Conservation (phyloP, 2,329 filamentous ascomycete genomes). For the Didymella keratinophila region DNA sequence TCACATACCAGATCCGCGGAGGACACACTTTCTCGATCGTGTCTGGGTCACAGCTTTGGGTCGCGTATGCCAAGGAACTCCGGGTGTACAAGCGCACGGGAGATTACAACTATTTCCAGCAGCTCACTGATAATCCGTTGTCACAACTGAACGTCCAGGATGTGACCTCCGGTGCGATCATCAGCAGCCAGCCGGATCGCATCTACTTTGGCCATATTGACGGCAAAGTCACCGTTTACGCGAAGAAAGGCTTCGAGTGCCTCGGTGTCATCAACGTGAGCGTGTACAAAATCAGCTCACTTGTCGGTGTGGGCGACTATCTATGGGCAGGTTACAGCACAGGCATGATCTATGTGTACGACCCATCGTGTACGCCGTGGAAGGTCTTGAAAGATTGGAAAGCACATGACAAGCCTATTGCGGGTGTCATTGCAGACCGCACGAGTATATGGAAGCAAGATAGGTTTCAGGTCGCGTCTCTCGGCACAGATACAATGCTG, state of each 20-base stretch:
- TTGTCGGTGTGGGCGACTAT: slow-evolving; percentile 80
- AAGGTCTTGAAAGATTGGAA: slow-evolving; percentile 92
- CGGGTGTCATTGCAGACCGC: slow-evolving; percentile 77
- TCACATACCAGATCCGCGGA: slow-evolving; percentile 78
- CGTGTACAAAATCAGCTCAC: slow-evolving; percentile 91
- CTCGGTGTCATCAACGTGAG: slow-evolving; percentile 85
- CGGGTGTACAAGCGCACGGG: slow-evolving; percentile 79
- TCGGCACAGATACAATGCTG: slow-evolving; percentile 86
- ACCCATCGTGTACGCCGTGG: slow-evolving; percentile 85
- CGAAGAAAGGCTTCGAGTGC: slow-evolving; percentile 76
- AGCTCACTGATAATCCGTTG: slow-evolving; percentile 76
- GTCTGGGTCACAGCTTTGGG: slow-evolving; percentile 85
- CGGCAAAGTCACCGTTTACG: slow-evolving; percentile 95
- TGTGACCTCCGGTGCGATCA: slow-evolving; percentile 80
- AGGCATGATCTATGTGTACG: slow-evolving; percentile 92
- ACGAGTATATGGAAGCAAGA: slow-evolving; percentile 87
- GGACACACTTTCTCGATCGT: slow-evolving; percentile 90
- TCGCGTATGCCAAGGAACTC: slow-evolving; percentile 86
- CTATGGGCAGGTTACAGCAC: slow-evolving; percentile 96
- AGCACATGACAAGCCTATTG: slow-evolving; percentile 83
- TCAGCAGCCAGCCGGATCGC: slow-evolving; percentile 76
- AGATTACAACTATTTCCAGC: slow-evolving; percentile 74
- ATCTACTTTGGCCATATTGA: slow-evolving; percentile 93
- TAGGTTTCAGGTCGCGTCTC: slow-evolving; percentile 81
- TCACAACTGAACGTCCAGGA: slow-evolving; percentile 79